Evolutionary conservation across 2,329 filamentous ascomycete genomes (phyloP), one percentile per base, ranked within the genome.

Genomic region (Alternaria sp.): DNA sequence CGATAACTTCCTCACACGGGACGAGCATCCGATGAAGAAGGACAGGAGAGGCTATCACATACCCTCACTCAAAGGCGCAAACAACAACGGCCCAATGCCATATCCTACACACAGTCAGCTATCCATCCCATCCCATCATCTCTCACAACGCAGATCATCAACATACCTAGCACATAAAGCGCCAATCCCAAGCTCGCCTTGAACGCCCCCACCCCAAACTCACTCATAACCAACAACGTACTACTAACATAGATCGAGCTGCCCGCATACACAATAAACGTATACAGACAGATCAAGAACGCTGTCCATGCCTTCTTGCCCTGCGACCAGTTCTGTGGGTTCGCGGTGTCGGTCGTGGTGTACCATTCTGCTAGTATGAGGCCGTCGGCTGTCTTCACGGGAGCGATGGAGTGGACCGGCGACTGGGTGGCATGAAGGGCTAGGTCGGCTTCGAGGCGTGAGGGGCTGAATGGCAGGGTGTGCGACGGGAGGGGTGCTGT

Each of bases 41-140:
- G 7, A 15, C 1, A 6, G n/a, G 11, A 30, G 1, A 45, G 11
- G n/a, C 2, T 10, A 21, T 2, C 26, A 21, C 26, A 21, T 21
- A 51, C 47, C 47, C 78, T 93, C 90, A 52, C 84, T 86, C 45
- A 92, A 77, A 0, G 90, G 90, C 0, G 88, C 88, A 79, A 88
- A 91, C 23, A 92, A 65, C 25, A 92, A 77, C 1, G 90, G 89
- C 0, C 89, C 90, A 15, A 89, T 78, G 12, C 89, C 89, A 65
- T 83, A 82, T 1, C 87, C 89, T 51, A 9, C 12, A n/a, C 7
- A 6, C 19, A 1, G 26, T 51, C 26, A 51, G 47, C 26, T 13
- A 13, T 6, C 26, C 26, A 9, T 6, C 28, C 7, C 4, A 36
- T 36, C 15, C 7, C 7, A n/a, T n/a, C 15, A 9, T 9, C 7